Evolutionary conservation across 2,329 filamentous ascomycete species (phyloP).

Genomic region (Chrysosporium keratinophilum): DNA sequence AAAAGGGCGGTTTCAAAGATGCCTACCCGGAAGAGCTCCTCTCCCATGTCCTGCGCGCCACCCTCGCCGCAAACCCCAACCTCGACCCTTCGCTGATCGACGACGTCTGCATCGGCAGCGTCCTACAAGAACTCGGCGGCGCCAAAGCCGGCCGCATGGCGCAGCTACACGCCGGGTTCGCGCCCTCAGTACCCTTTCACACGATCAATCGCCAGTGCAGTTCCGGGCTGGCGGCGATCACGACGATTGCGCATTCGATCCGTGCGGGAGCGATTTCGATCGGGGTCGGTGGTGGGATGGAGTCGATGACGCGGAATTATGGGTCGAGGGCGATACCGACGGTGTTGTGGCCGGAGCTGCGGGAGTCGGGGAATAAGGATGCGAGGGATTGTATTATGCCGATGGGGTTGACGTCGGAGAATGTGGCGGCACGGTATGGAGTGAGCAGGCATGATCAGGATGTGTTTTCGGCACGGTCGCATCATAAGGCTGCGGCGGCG

Average conservation of each 20-base stretch:
- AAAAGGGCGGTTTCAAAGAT: conserved; percentile 75
- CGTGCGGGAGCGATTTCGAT: conserved; percentile 59
- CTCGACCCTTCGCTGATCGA: conserved; percentile 60
- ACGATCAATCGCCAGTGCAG: conserved; percentile 84
- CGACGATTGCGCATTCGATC: conserved; percentile 63
- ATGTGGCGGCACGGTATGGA: conserved; percentile 68
- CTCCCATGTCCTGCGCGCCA: conserved; percentile 51
- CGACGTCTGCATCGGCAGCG: conserved; percentile 78
- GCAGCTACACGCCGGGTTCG: conserved; percentile 70
- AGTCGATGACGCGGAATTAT: conserved; percentile 93
- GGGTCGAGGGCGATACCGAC: conserved; percentile 73
- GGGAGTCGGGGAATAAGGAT: conserved; percentile 53
- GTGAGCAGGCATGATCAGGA: conserved; percentile 70
- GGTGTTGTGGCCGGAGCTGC: conserved; percentile 65
- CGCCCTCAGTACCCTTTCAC: conserved; percentile 62
- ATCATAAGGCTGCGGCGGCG: conserved; percentile 61
- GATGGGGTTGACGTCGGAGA: conserved; percentile 86
- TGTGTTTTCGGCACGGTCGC: conserved; percentile 64
- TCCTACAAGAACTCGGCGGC: conserved; percentile 82
- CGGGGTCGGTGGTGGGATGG: conserved; percentile 82
- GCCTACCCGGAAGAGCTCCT: conserved; percentile 87
- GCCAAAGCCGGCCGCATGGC: conserved; percentile 87
- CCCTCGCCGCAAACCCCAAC: conserved; percentile 60
- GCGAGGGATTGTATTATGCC: conserved; percentile 82
- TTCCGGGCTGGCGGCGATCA: conserved; percentile 66